Evolutionary conservation across 176 grass and related monocot genomes (phyloP).

Genomic region (Olyra latifolia): DNA sequence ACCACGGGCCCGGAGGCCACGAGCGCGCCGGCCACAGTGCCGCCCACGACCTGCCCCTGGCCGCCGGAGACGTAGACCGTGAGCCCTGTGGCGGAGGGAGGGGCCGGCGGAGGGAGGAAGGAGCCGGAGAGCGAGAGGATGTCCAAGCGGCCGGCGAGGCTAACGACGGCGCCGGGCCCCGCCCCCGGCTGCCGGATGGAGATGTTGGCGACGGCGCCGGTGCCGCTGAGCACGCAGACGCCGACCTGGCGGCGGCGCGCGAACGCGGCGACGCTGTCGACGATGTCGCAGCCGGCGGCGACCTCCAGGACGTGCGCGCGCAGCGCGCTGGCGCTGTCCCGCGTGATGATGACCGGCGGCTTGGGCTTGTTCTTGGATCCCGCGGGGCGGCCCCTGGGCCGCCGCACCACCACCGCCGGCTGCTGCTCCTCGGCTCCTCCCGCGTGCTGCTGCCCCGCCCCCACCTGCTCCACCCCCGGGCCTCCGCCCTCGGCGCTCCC

Average conservation of each 20-base stretch:
- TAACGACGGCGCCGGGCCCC: slow-evolving; percentile 37
- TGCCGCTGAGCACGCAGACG: slow-evolving; percentile 79
- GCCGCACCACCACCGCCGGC: slow-evolving; percentile 36
- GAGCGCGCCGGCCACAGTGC: slow-evolving; percentile 64
- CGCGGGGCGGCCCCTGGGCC: slow-evolving; percentile 72
- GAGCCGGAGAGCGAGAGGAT: slow-evolving; percentile 91
- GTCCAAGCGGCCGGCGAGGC: slow-evolving; percentile 71
- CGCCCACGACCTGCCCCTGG: slow-evolving; percentile 76
- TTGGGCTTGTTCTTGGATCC: slow-evolving; percentile 99
- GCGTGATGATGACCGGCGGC: slow-evolving; percentile 92
- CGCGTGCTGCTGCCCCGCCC: not conserved
- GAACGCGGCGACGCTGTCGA: slow-evolving; percentile 71
- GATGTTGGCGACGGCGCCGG: slow-evolving; percentile 72
- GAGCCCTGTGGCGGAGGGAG: slow-evolving; percentile 65
- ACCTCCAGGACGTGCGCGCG: slow-evolving; percentile 88
- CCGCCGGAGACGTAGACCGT: slow-evolving; percentile 88
- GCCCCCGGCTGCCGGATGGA: slow-evolving; percentile 54
- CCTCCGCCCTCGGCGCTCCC: slow-evolving; percentile 28
- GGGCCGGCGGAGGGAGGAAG: slow-evolving; percentile 80
- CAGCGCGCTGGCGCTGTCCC: slow-evolving; percentile 86
- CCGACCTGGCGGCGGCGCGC: slow-evolving; percentile 79
- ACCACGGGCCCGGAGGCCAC: slow-evolving; percentile 74
- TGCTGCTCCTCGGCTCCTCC: slow-evolving; percentile 20
- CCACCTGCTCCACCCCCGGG: slow-evolving; percentile 10
- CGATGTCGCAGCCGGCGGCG: slow-evolving; percentile 82